Base-by-base conservation (phyloP, 179 eudicot genomes). In the Beta corolliflora region DNA sequence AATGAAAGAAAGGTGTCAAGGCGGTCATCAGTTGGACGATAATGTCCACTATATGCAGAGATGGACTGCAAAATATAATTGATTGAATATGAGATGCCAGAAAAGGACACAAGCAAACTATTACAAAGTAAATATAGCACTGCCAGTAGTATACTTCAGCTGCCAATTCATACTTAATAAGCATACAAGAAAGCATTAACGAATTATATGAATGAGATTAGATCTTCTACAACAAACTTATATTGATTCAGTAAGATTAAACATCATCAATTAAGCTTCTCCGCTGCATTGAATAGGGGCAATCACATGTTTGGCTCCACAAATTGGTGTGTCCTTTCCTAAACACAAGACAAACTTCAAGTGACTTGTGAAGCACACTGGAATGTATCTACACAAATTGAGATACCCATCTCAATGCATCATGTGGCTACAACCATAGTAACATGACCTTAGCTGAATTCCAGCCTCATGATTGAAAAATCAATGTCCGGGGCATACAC, bases 41-140 rank as follows among this genome's bases (percentile, higher is more conserved):
- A 95, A 85, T 95, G 98, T 83, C 98, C 98, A 85, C 98, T 95
- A 66, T 95, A 91, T 8, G 97, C 91, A 18, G 97, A 92, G 82
- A 95, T 89, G 77, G 91, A 86, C 98, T 95, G 92, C 59, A 85
- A 86, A 84, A 77, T 25, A 13, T 59, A 55, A 66, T 29, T 52
- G 7, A 69, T 46, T 53, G 53, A 69, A 67, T 25, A 75, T 84
- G 79, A 82, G 63, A 70, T 78, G 77, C 44, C 14, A 59, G 25
- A 78, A 52, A 80, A 45, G 29, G 23, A 48, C 3, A 59, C 18
- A 5, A 71, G n/a, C n/a, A 66, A 59, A 55, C 48, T 60, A 9
- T 8, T 36, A 41, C n/a, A 77, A 60, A 4, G 7, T 16, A 50
- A 60, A 55, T 65, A 41, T 58, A 78, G 25, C 5, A 16, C 64